Evolutionary conservation across 176 grass and related monocot genomes (phyloP), one percentile per base, ranked within the genome.

Genomic region (Raddia guianensis): DNA sequence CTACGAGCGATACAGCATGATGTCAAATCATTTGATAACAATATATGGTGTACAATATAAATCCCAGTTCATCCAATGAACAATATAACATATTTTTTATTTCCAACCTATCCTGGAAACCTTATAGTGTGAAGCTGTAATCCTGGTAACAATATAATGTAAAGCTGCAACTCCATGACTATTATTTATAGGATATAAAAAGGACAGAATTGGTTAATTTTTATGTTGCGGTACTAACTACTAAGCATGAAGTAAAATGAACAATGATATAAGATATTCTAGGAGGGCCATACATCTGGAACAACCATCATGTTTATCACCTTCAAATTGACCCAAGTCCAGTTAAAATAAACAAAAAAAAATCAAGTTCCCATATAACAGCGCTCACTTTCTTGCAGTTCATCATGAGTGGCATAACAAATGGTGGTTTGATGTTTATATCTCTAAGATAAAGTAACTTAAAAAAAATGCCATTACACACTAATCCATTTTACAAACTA

Each of bases 401-500:
- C 43, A 63, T 42, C 44, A 73, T 11, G 5, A 67, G 21, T 48
- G 9, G n/a, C 12, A 8, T 78, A 65, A 55, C 57, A 64, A 7
- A 63, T 13, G 56, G 47, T 40, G 49, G 42, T 63, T 56, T 53
- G 9, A 40, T 40, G 37, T 40, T 40, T 50, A 33, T 80, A 79
- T 9, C 66, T 55, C 67, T 49, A 54, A 86, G 20, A 37, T 19
- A 65, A 27, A 54, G 68, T 49, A 35, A 79, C 40, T 35, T 80
- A 37, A 70, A 27, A 50, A 2, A 69, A 50, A 63, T 73, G 5
- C 27, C n/a, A 13, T 10, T 6, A 62, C 48, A 51, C n/a, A 52
- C 19, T 40, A 63, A 21, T 35, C 48, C 78, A 87, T 81, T 75
- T 53, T 75, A 69, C 11, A 69, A 44, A 14, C 20, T 61, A 12